A percentile compares a stretch with the other conserved stretches of the same genome.
These are phyloP conservation scores for Saccharum spontaneum DNA, from an alignment of 176 grass and related monocot species.

Conservation along the genomic window DNA sequence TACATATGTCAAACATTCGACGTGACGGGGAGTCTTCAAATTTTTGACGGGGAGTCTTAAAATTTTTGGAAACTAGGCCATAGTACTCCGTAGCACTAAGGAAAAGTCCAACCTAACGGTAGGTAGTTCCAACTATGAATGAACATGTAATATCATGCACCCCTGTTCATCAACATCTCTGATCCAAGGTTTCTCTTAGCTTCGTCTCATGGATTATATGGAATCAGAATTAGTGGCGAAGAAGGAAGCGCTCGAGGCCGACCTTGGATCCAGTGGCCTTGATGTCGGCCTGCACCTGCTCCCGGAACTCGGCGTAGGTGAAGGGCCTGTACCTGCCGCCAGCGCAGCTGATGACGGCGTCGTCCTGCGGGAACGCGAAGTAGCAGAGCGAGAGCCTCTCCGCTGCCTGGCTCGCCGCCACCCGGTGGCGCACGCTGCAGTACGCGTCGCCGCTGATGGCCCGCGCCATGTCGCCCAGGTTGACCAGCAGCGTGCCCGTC, in stretches of 20 bases:
- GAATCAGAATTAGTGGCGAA: neutral
- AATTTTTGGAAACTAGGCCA: too few species aligned
- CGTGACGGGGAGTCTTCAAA: too few species aligned
- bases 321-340: constrained; percentile 53
- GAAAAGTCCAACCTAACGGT: neutral
- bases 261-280: constrained; percentile 62
- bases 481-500: constrained; percentile 47
- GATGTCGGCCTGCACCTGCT: constrained; percentile 72
- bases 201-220: too few species aligned
- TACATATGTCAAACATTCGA: too few species aligned
- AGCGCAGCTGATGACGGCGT: constrained; percentile 15
- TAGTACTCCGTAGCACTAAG: neutral
- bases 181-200: too few species aligned
- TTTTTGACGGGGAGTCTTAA: too few species aligned
- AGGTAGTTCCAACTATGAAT: neutral
- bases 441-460: constrained; percentile 61
- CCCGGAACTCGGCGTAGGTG: constrained; percentile 61
- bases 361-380: constrained; percentile 66
- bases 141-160: neutral
- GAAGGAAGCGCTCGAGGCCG: constrained; percentile 53
- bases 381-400: constrained; percentile 78
- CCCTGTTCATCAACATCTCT: neutral
- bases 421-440: constrained; percentile 64
- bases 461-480: constrained; percentile 76
- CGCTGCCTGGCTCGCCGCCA: constrained; percentile 32